Evolutionary conservation across 164 flowering plant genomes (phyloP).

Genomic region (Aristolochia californica): DNA sequence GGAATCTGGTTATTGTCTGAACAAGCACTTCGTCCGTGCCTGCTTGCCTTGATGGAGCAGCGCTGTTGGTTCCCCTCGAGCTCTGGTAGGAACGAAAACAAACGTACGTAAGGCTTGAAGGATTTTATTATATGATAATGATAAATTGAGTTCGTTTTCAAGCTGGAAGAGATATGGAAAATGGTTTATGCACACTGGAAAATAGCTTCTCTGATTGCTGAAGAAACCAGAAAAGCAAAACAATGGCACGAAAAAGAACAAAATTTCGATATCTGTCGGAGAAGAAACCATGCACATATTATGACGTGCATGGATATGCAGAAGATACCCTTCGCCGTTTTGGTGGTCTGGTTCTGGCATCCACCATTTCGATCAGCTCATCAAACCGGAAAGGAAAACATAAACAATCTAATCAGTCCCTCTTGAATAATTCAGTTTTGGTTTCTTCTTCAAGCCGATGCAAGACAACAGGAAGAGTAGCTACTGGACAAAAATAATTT

Average conservation of each 20-base stretch:
- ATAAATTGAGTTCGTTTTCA: too few species aligned
- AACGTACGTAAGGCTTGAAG: not conserved
- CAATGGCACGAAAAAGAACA: not conserved
- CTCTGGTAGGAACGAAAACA: conserved; percentile 2
- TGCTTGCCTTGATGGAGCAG: conserved; percentile 8
- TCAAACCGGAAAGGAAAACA: conserved; percentile 26
- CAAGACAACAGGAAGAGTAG: too few species aligned
- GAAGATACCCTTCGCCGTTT: conserved; percentile 27
- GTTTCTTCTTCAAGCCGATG: too few species aligned
- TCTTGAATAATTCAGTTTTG: too few species aligned
- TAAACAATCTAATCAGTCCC: conserved; percentile 11
- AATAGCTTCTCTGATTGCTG: too few species aligned
- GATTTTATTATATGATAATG: too few species aligned
- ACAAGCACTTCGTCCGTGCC: conserved; percentile 22
- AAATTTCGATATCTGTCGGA: not conserved
- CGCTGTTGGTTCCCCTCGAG: conserved; percentile 8
- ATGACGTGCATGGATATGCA: too few species aligned
- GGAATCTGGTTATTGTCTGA: conserved; percentile 31
- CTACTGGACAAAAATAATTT: too few species aligned
- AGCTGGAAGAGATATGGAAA: too few species aligned
- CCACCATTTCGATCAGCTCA: conserved; percentile 35
- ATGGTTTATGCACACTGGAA: too few species aligned
- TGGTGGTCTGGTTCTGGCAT: conserved; percentile 21
- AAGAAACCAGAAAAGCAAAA: not conserved
- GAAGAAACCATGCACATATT: too few species aligned